Conservation (phyloP, 306 rosid genomes). For the Carpinus fangiana region DNA sequence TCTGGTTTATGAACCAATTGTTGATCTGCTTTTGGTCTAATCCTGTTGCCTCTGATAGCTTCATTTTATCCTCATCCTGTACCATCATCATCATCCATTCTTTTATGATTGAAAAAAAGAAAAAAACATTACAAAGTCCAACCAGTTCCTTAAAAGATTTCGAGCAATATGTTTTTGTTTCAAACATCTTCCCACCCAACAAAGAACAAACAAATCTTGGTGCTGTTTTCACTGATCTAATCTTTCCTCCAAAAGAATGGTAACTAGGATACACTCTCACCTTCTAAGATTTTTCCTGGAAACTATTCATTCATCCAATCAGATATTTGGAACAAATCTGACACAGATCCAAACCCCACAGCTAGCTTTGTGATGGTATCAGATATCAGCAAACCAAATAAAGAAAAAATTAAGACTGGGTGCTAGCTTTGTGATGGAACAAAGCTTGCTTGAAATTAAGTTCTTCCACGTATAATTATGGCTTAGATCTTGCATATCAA, state of each 20-base stretch:
- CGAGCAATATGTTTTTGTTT: neutral
- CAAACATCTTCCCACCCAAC: neutral
- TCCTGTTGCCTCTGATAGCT: conserved; percentile 60
- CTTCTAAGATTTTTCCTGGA: too few relatives aligned
- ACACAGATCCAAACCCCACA: too few relatives aligned
- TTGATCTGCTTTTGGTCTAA: conserved; percentile 82
- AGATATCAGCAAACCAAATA: neutral
- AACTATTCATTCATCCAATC: too few relatives aligned
- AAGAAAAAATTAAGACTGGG: too few relatives aligned
- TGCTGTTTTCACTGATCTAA: neutral
- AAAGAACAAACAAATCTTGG: neutral
- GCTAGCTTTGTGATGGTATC: too few relatives aligned
- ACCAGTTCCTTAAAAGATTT: neutral
- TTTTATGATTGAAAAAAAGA: neutral
- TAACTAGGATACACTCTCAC: neutral
- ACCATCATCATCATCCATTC: neutral
- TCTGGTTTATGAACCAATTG: conserved; percentile 91
- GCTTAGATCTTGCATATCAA: too few relatives aligned
- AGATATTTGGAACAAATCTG: too few relatives aligned
- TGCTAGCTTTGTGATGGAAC: too few relatives aligned
- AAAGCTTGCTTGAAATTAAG: neutral
- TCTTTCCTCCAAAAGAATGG: neutral
- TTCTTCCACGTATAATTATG: neutral
- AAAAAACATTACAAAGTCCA: neutral
- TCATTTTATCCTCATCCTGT: conserved; percentile 75